Evolutionary conservation across 495 filamentous ascomycete genomes (phyloP).

Genomic region (Aspergillus kassunensis): DNA sequence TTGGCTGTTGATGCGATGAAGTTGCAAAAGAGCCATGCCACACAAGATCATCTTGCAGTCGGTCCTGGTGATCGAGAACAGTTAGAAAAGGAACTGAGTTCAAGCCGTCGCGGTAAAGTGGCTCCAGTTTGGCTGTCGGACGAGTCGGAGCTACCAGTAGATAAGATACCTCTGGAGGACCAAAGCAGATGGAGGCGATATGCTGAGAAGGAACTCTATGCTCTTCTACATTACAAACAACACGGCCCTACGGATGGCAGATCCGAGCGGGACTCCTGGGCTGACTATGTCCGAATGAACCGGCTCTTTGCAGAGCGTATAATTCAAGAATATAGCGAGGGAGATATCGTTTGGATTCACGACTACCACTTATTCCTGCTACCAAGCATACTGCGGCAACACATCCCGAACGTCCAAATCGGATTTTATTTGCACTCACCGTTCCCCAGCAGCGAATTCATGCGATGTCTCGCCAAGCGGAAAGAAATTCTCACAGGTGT

Average conservation of each 20-base stretch:
- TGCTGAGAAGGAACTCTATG: constrained; percentile 84
- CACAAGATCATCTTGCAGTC: constrained; percentile 62
- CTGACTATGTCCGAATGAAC: constrained; percentile 84
- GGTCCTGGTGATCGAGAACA: constrained; percentile 59
- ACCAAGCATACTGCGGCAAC: constrained; percentile 77
- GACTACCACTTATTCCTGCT: constrained; percentile 88
- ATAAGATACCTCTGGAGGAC: constrained; percentile 65
- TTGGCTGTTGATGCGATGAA: constrained; percentile 61
- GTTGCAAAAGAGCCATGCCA: constrained; percentile 48
- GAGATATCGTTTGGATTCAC: constrained; percentile 86
- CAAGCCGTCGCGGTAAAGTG: constrained; percentile 64
- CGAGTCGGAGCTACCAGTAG: constrained; percentile 58
- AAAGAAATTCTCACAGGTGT: constrained; percentile 87
- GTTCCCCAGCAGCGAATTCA: constrained; percentile 91
- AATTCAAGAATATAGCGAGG: constrained; percentile 76
- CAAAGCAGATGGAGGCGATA: constrained; percentile 81
- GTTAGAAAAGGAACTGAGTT: constrained; percentile 64
- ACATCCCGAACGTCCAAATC: constrained; percentile 78
- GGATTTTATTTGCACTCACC: constrained; percentile 90
- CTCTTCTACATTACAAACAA: constrained; percentile 89
- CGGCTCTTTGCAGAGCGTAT: constrained; percentile 84
- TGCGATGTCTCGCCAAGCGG: constrained; percentile 76
- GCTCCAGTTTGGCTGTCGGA: constrained; percentile 83
- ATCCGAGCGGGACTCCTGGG: constrained; percentile 76
- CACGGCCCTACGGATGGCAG: constrained; percentile 82